These are phyloP conservation scores for Leccinum rimulosum DNA, from an alignment of 768 basidiomycete species.

Conservation along the genomic window DNA sequence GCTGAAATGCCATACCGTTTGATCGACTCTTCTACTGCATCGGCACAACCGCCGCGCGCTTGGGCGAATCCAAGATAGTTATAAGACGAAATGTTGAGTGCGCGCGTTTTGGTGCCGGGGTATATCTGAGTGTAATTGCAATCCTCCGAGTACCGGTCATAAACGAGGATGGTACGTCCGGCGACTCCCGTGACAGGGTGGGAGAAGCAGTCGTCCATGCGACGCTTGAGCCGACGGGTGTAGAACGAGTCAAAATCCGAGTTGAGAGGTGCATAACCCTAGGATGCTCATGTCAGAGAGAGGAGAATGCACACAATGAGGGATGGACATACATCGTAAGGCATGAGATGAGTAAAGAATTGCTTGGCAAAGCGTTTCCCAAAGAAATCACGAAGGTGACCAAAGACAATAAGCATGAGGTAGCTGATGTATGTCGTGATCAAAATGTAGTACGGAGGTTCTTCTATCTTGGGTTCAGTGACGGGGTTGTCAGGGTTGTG, in stretches of 20 bases:
- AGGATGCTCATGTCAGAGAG: slow-evolving; percentile 10
- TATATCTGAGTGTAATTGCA: slow-evolving; percentile 75
- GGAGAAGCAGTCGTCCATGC: slow-evolving; percentile 94
- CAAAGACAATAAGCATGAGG: slow-evolving; percentile 85
- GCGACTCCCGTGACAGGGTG: slow-evolving; percentile 93
- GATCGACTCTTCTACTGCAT: slow-evolving; percentile 85
- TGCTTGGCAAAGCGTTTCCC: slow-evolving; percentile 77
- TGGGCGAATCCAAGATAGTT: slow-evolving; percentile 99
- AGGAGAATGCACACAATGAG: slow-evolving; percentile 2
- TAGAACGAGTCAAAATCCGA: slow-evolving; percentile 99
- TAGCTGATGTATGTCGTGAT: slow-evolving; percentile 92
- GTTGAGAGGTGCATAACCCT: slow-evolving; percentile 97
- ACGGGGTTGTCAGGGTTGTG: slow-evolving; percentile 49
- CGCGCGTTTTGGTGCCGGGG: slow-evolving; percentile 80
- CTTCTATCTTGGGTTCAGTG: slow-evolving; percentile 60
- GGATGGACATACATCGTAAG: slow-evolving; percentile 65
- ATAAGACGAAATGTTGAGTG: slow-evolving; percentile 96
- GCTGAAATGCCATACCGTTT: slow-evolving; percentile 77
- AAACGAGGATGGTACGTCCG: slow-evolving; percentile 83
- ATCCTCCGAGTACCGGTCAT: slow-evolving; percentile 82
- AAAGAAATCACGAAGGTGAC: slow-evolving; percentile 93
- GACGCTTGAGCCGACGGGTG: slow-evolving; percentile 90
- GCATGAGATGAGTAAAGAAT: slow-evolving; percentile 79
- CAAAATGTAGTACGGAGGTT: slow-evolving; percentile 91
- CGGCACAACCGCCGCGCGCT: slow-evolving; percentile 88